phyloP scores from a whole-genome alignment of 805 yeast genomes.

The Wickerhamomyces alni region DNA sequence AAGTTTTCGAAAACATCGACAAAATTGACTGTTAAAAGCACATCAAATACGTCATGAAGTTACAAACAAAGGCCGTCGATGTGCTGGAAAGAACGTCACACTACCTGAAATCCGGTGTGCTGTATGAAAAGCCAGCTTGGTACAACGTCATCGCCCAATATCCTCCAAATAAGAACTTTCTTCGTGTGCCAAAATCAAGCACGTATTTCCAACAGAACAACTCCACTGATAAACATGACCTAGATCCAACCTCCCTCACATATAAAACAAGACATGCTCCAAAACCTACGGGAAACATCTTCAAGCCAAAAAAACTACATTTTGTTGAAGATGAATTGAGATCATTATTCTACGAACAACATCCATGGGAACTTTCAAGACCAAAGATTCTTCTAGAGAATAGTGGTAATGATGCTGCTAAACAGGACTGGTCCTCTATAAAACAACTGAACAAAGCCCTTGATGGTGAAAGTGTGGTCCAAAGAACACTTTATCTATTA shows the following conservation, averaged over 20 bases:
- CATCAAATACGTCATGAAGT: constrained; percentile 40
- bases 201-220: constrained; percentile 1
- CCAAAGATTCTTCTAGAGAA: constrained; percentile 82
- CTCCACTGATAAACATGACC: constrained; percentile 11
- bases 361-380: constrained; percentile 96
- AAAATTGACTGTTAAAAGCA: not conserved
- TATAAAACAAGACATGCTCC: constrained; percentile 27
- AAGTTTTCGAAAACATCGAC: not conserved
- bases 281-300: constrained; percentile 8
- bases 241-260: constrained; percentile 13
- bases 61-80: constrained; percentile 67
- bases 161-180: constrained; percentile 69
- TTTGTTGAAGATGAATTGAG: constrained; percentile 70
- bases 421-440: constrained; percentile 73
- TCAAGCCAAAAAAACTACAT: constrained; percentile 18
- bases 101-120: constrained; percentile 63
- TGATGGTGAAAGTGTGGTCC: constrained; percentile 87
- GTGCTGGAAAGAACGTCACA: constrained; percentile 80
- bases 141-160: constrained; percentile 73
- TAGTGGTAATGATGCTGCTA: constrained; percentile 46
- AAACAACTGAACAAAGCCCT: constrained; percentile 67
- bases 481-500: constrained; percentile 57
- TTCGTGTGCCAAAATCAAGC: constrained; percentile 19
- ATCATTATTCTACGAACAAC: constrained; percentile 78
- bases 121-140: constrained; percentile 80